Percentiles rank a stretch among this genome's conserved stretches.
Evolutionary conservation across 352 stramenopile species (phyloP).

Genomic region (Pythium periplocum): DNA sequence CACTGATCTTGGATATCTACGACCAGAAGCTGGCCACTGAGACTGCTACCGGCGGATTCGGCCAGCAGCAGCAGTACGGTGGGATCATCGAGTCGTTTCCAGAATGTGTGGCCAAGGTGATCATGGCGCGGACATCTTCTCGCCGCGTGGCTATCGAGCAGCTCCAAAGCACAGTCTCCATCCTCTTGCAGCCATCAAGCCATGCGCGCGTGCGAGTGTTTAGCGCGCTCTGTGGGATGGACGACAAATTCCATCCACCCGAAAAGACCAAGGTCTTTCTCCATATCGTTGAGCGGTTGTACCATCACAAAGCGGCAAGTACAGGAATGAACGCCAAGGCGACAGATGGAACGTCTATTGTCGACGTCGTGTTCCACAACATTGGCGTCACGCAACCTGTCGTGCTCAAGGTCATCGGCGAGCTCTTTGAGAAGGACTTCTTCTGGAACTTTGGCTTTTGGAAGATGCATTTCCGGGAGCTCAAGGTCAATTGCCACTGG

Average conservation of each 20-base stretch:
- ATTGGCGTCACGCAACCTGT: conserved; percentile 52
- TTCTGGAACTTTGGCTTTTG: conserved; percentile 83
- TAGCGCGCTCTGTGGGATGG: conserved; percentile 50
- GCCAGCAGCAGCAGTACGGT: conserved; percentile 6
- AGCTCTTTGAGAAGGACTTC: conserved; percentile 71
- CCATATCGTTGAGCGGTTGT: conserved; percentile 53
- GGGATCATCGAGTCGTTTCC: conserved; percentile 55
- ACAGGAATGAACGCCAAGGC: conserved; percentile 8
- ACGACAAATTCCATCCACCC: conserved; percentile 52
- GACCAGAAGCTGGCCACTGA: conserved; percentile 47
- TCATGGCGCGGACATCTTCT: conserved; percentile 41
- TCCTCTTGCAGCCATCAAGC: conserved; percentile 42
- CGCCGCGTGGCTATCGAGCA: conserved; percentile 51
- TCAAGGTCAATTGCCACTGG: conserved; percentile 51
- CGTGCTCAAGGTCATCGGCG: conserved; percentile 43
- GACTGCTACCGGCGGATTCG: background rate
- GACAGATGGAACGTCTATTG: conserved; percentile 11
- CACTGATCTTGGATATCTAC: conserved; percentile 71
- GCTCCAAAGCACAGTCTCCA: conserved; percentile 44
- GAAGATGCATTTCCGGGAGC: conserved; percentile 48
- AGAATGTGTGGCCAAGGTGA: conserved; percentile 58
- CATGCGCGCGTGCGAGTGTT: conserved; percentile 56
- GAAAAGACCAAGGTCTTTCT: conserved; percentile 69
- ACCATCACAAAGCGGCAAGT: conserved; percentile 43
- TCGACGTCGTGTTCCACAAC: conserved; percentile 67